Evolutionary conservation across 805 yeast species (phyloP), one percentile per base, ranked within the genome.

Genomic region (Pichia phayaonensis): DNA sequence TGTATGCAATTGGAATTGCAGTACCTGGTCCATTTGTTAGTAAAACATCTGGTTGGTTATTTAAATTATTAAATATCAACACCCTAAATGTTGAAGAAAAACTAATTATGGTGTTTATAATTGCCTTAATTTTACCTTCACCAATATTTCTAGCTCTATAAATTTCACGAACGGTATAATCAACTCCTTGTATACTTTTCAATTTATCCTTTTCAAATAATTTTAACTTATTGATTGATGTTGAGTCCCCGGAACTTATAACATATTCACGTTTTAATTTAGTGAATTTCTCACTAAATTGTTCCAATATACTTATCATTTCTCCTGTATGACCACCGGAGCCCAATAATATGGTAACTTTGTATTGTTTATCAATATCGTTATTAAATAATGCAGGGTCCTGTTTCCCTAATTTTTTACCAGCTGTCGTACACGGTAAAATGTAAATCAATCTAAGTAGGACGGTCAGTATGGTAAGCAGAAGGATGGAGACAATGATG

Each of bases 321-420:
- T 92, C 97, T 1, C 97, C 97, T 0, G 97, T 90, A 61, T 90
- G 98, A 2, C 97, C 98, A 2, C 99, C 99, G 0, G 97, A 89
- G 0, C 98, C 98, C 12, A 92, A 68, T n/a, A 89, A 73, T 0
- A 86, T 70, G 76, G 86, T 74, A 23, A 79, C 11, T 20, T 48
- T 34, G 36, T 18, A 38, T 20, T 13, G 45, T 29, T 16, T 47
- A 18, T 23, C 24, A 4, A 11, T 24, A 21, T 12, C 46, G 4
- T 21, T 20, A 15, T n/a, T 27, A 8, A 34, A n/a, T 4, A 40
- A 18, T 8, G 10, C 24, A 4, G 20, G 21, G 26, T 18, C n/a
- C 2, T 8, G 3, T 16, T 26, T 43, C 47, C 22, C 34, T 27
- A 41, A 24, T 21, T 20, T 13, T 41, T 34, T 44, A 26, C 44